Base-by-base conservation (phyloP, 2,329 filamentous ascomycete species). In the Fusarium pseudocircinatum region DNA sequence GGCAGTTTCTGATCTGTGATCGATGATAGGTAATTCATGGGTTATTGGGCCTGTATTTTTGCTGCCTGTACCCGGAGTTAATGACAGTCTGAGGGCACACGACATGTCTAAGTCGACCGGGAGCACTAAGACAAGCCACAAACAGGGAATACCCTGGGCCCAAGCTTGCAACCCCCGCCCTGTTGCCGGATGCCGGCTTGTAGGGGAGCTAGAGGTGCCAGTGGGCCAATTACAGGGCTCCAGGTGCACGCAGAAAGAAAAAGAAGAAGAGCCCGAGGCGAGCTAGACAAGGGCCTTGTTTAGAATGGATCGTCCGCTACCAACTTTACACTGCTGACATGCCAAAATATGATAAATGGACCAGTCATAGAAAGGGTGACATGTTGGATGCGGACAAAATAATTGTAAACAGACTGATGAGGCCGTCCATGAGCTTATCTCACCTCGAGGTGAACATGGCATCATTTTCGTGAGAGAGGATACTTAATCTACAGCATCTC, bases 131-230 rank as follows among this genome's bases (percentile, higher is more conserved):
- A n/a, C 65, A 68, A 54, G 44, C 22, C 44, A 56, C 59, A 54
- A 70, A 32, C 67, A 69, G 67, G 67, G 67, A 39, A 64, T 24
- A 65, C 46, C 58, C 50, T 69, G 57, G 11, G n/a, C 54, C 40
- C 63, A 67, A 67, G 63, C 63, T 52, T 67, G 28, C 9, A 47
- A 47, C n/a, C 59, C 59, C 62, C 40, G 49, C 43, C 34, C 47
- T 53, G 58, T 60, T 67, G 67, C 68, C 68, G 61, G 54, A 67
- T 70, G 54, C 67, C 67, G 68, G 68, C 49, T 70, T 67, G 61
- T 67, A 39, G 32, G 26, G n/a, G 28, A 36, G 28, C 14, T 22
- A 22, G 34, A 37, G 26, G n/a, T 15, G 24, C 6, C 24, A 18
- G 30, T 60, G 26, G 37, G 18, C 67, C 59, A 69, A 69, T 69